Conservation (phyloP, 208 protist species). For the Leptomonas seymouri region DNA sequence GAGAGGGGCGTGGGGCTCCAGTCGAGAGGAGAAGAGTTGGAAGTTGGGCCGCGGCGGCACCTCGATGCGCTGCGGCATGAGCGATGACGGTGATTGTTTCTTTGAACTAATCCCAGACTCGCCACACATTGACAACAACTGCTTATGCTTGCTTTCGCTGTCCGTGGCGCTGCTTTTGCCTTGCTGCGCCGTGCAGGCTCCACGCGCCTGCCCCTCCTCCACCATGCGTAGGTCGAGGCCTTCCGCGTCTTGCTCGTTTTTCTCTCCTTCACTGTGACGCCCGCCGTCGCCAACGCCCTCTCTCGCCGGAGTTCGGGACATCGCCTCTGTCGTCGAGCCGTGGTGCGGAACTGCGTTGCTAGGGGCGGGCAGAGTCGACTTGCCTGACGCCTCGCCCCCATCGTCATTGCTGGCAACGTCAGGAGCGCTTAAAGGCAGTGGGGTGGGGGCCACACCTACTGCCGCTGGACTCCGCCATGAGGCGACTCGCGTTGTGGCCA, state of each 20-base stretch:
- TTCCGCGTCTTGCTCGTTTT: slow-evolving; percentile 17
- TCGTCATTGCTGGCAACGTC: neutral
- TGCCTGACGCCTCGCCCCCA: slow-evolving; percentile 15
- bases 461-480: neutral
- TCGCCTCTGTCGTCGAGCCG: too few relatives aligned
- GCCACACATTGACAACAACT: neutral
- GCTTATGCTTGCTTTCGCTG: neutral
- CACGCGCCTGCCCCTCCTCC: slow-evolving; percentile 2
- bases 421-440: neutral
- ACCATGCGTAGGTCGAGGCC: slow-evolving; percentile 19
- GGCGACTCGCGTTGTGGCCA: neutral
- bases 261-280: neutral
- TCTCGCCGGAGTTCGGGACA: too few relatives aligned
- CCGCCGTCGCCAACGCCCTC: neutral
- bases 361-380: neutral
- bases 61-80: slow-evolving; percentile 1
- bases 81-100: neutral
- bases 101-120: too few relatives aligned
- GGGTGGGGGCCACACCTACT: neutral
- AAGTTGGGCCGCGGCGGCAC: slow-evolving; percentile 40
- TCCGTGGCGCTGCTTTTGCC: neutral
- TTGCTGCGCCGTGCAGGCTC: too few relatives aligned
- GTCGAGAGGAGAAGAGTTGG: slow-evolving; percentile 39
- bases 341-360: too few relatives aligned
- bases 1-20: slow-evolving; percentile 43